phyloP scores from a whole-genome alignment of 441 rosid species.

The Sinapis alba region DNA sequence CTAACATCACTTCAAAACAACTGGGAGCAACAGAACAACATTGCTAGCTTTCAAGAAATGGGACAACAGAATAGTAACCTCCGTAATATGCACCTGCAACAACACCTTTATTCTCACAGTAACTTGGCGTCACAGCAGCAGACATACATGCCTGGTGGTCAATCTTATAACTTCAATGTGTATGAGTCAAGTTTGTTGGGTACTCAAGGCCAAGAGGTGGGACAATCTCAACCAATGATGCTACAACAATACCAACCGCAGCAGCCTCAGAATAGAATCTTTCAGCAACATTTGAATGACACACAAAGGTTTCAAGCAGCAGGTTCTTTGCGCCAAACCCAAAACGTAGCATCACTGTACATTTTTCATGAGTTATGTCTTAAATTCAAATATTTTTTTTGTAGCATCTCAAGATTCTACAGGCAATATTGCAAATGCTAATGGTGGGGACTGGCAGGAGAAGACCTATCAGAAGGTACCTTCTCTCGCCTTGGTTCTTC shows the following conservation, averaged over 20 bases:
- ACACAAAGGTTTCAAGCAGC: conserved; percentile 36
- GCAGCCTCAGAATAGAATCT: conserved; percentile 30
- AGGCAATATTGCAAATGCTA: conserved; percentile 50
- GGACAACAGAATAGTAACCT: conserved; percentile 51
- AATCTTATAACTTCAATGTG: conserved; percentile 50
- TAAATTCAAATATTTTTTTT: conserved; percentile 16
- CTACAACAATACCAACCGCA: conserved; percentile 59
- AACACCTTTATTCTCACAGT: conserved; percentile 51
- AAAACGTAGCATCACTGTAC: background rate
- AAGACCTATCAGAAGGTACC: conserved; percentile 74
- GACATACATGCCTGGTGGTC: conserved; percentile 49
- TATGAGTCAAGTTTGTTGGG: conserved; percentile 44
- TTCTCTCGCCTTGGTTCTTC: background rate
- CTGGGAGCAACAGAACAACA: conserved; percentile 55
- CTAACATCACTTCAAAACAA: conserved; percentile 59
- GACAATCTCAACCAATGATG: conserved; percentile 61
- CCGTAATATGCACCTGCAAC: conserved; percentile 49
- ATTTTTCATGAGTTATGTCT: background rate
- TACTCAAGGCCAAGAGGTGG: conserved; percentile 52
- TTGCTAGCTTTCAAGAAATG: conserved; percentile 48
- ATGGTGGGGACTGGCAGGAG: conserved; percentile 69
- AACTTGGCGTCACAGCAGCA: conserved; percentile 57
- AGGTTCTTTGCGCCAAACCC: conserved; percentile 15
- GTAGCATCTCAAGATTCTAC: conserved; percentile 69
- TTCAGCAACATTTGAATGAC: conserved; percentile 24